Conservation (phyloP, 75 land plant genomes). For the Isoetes taiwanensis region DNA sequence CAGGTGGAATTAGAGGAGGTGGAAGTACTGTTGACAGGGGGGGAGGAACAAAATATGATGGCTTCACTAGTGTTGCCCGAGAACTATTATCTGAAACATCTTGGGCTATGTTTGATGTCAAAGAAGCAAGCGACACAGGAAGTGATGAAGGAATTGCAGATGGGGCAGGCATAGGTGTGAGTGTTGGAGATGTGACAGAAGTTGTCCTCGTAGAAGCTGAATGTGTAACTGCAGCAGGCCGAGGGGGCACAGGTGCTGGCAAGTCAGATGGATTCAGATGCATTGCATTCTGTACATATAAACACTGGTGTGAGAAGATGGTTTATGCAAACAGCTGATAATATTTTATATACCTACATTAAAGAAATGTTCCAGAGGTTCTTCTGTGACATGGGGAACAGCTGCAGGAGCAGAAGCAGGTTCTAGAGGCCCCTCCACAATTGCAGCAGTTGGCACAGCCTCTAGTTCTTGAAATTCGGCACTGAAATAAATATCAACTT, state of each 20-base stretch:
- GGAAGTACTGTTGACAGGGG: conserved; percentile 28
- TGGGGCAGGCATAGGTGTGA: conserved; percentile 10
- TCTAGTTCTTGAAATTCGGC: conserved; percentile 86
- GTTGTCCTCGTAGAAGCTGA: conserved; percentile 11
- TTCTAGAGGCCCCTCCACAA: conserved; percentile 76
- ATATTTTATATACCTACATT: conserved; percentile 32
- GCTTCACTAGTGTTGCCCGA: conserved; percentile 42
- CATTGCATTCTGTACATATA: conserved; percentile 21
- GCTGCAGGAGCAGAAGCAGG: conserved; percentile 30
- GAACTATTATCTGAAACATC: too few relatives aligned
- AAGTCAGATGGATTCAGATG: conserved; percentile 18
- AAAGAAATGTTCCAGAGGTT: conserved; percentile 57
- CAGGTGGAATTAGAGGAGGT: conserved; percentile 33
- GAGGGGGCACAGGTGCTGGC: conserved; percentile 10
- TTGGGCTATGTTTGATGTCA: conserved; percentile 11
- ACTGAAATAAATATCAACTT: too few relatives aligned
- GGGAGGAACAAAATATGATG: conserved; percentile 52
- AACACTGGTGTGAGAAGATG: background rate
- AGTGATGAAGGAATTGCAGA: too few relatives aligned
- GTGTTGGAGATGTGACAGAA: conserved; percentile 9
- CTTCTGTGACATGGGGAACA: conserved; percentile 38
- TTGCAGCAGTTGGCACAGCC: conserved; percentile 53
- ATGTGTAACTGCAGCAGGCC: conserved; percentile 14
- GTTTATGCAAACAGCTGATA: too few relatives aligned
- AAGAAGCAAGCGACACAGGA: too few relatives aligned